Percentiles rank a stretch among this genome's conserved stretches.
These are phyloP conservation scores for Candida pseudofarinosa DNA, from an alignment of 805 yeast species.

Conservation along the genomic window DNA sequence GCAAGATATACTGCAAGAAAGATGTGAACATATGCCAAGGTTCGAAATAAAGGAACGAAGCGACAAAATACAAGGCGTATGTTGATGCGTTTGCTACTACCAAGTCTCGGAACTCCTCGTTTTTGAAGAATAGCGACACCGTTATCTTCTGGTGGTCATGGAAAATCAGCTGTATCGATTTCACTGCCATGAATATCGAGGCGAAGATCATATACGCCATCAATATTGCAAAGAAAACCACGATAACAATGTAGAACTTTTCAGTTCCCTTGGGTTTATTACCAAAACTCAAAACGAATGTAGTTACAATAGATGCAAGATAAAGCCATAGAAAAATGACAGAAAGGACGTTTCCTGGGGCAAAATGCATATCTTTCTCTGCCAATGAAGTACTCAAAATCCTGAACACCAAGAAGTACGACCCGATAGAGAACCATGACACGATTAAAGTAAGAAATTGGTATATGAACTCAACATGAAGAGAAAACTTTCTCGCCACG, in stretches of 20 bases:
- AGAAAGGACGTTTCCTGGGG: slow-evolving; percentile 47
- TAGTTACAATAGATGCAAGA: slow-evolving; percentile 51
- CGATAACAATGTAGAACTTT: slow-evolving; percentile 48
- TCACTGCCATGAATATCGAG: slow-evolving; percentile 54
- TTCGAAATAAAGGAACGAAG: slow-evolving; percentile 56
- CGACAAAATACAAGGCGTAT: slow-evolving; percentile 55
- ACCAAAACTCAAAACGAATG: slow-evolving; percentile 61
- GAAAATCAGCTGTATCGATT: slow-evolving; percentile 40
- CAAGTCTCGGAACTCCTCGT: slow-evolving; percentile 43
- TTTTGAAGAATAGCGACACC: slow-evolving; percentile 42
- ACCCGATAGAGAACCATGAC: slow-evolving; percentile 62
- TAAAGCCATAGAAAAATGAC: slow-evolving; percentile 54
- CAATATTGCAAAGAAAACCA: slow-evolving; percentile 54
- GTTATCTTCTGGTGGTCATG: slow-evolving; percentile 37
- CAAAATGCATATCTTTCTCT: slow-evolving; percentile 32
- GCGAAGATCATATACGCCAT: slow-evolving; percentile 58
- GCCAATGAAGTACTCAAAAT: slow-evolving; percentile 53
- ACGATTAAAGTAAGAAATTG: slow-evolving; percentile 50
- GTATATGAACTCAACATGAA: slow-evolving; percentile 55
- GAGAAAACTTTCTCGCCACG: slow-evolving; percentile 42
- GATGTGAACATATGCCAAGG: slow-evolving; percentile 66
- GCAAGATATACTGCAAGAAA: slow-evolving; percentile 46
- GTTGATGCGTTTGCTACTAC: slow-evolving; percentile 60
- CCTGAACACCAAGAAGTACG: slow-evolving; percentile 60
- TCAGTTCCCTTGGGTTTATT: slow-evolving; percentile 62